Evolutionary conservation across 2,329 filamentous ascomycete species (phyloP).

Genomic region (Aulographum hederae): DNA sequence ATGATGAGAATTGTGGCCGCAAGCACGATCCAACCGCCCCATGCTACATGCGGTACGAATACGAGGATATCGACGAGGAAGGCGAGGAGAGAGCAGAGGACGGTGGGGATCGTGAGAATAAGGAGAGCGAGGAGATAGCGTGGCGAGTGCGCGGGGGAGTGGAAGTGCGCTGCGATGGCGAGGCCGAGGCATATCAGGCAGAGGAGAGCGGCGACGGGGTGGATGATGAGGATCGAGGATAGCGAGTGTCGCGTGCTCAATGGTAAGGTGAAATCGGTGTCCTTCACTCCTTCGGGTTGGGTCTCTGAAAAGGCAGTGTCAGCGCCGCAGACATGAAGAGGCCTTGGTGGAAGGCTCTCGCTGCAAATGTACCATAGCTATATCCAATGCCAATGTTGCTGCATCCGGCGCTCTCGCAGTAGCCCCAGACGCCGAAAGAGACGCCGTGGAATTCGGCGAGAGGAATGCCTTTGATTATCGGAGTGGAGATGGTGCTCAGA

Average conservation of each 20-base stretch:
- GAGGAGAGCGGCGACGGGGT: conserved; percentile 75
- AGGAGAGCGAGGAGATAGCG: conserved; percentile 72
- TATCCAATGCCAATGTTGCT: conserved; percentile 69
- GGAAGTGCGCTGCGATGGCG: conserved; percentile 66
- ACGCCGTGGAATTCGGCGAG: conserved; percentile 60
- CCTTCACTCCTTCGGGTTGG: conserved; percentile 15
- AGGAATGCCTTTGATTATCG: conserved; percentile 70
- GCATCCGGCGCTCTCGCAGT: conserved; percentile 51
- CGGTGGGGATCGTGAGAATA: conserved; percentile 70
- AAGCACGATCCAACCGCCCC: conserved; percentile 87
- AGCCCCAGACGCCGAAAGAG: conserved; percentile 86
- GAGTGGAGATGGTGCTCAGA: conserved; percentile 77
- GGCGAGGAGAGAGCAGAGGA: conserved; percentile 66
- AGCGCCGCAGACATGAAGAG: conserved; percentile 24
- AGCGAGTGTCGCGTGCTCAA: conserved; percentile 50
- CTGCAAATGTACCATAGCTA: conserved; percentile 27
- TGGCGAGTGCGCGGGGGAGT: conserved; percentile 73
- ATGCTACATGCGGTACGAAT: conserved; percentile 83
- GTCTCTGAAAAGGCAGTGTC: conserved; percentile 26
- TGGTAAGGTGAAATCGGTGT: conserved; percentile 40
- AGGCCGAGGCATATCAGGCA: conserved; percentile 72
- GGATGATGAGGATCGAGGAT: conserved; percentile 80
- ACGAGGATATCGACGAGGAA: conserved; percentile 88
- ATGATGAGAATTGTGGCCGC: conserved; percentile 75
- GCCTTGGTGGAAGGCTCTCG: conserved; percentile 8